These are phyloP conservation scores for Aquanectria penicillioides DNA, from an alignment of 2,329 filamentous ascomycete species.

Conservation along the genomic window DNA sequence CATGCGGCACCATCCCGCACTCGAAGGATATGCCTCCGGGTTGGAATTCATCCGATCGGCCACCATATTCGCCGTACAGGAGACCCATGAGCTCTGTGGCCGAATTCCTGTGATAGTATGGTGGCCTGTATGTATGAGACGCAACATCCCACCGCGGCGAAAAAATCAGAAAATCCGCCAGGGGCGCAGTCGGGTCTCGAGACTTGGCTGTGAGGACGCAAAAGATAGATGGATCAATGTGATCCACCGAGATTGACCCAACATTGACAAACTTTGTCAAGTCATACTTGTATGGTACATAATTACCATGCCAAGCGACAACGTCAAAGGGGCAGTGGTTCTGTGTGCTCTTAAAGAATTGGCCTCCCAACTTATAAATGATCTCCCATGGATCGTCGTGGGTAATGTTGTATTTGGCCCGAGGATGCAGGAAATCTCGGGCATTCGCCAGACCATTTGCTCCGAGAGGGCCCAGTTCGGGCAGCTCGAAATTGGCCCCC, in stretches of 20 bases:
- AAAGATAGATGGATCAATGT: constrained; percentile 73
- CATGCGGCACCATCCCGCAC: constrained; percentile 29
- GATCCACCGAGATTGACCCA: constrained; percentile 57
- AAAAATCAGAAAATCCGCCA: constrained; percentile 74
- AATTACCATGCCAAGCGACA: constrained; percentile 75
- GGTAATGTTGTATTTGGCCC: constrained; percentile 64
- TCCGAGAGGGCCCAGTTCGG: constrained; percentile 74
- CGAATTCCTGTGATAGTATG: constrained; percentile 72
- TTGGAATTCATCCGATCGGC: constrained; percentile 29
- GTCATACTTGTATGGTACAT: constrained; percentile 68
- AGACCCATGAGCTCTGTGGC: constrained; percentile 67
- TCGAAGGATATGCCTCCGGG: constrained; percentile 30
- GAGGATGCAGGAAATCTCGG: constrained; percentile 71
- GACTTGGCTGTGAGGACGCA: constrained; percentile 71
- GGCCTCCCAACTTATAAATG: constrained; percentile 69
- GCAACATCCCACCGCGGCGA: constrained; percentile 72
- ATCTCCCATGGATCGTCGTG: constrained; percentile 64
- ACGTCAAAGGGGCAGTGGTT: constrained; percentile 75
- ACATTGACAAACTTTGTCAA: constrained; percentile 67
- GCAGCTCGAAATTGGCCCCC: constrained; percentile 70
- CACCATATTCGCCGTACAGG: constrained; percentile 49
- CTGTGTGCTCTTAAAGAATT: constrained; percentile 69
- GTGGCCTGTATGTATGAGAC: constrained; percentile 69
- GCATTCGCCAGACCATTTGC: constrained; percentile 72
- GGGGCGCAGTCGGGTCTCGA: constrained; percentile 60